Evolutionary conservation across 2,329 filamentous ascomycete genomes (phyloP), one percentile per base, ranked within the genome.

Genomic region (Epichloe brachyelytri): DNA sequence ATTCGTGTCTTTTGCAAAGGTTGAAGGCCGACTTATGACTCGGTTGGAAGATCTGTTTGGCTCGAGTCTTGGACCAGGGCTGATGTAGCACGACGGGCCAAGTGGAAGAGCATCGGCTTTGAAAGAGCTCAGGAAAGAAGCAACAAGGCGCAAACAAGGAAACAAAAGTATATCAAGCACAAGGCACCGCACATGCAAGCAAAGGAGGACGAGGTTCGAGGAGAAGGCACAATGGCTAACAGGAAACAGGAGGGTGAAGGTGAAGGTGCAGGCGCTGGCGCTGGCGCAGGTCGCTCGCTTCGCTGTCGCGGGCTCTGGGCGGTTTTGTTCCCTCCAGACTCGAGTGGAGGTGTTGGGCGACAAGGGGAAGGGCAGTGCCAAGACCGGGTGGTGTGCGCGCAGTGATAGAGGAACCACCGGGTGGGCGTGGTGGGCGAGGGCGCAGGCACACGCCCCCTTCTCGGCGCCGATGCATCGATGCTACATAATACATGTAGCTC

Each of bases 21-120:
- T 43, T 26, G 30, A 50, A 15, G 41, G 43, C 36, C 34, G 46
- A 48, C 19, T 30, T 40, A 43, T 50, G 48, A 43, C 48, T 47
- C 48, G 44, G 22, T 22, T 37, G 33, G 33, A 34, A 22, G 45
- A 48, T 48, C n/a, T 40, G 45, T 51, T 51, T 47, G 49, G 38
- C 37, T 51, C 37, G n/a, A 33, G 19, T 5, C 22, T 20, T 44
- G 14, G 40, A 30, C 45, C 20, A 44, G 34, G 50, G 50, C 50
- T 45, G 38, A 19, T 14, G 50, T 48, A 33, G 33, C 19, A 51
- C 20, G 15, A 30, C 30, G 49, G 39, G 33, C 44, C 44, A 51
- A 19, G n/a, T 17, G 5, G 17, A 37, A 39, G 3, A 52, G 41
- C 37, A 36, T 46, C 49, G 22, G 26, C 19, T n/a, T 48, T 19